These are phyloP conservation scores for Geosmithia morbida DNA, from an alignment of 2,329 filamentous ascomycete genomes.

Conservation along the genomic window DNA sequence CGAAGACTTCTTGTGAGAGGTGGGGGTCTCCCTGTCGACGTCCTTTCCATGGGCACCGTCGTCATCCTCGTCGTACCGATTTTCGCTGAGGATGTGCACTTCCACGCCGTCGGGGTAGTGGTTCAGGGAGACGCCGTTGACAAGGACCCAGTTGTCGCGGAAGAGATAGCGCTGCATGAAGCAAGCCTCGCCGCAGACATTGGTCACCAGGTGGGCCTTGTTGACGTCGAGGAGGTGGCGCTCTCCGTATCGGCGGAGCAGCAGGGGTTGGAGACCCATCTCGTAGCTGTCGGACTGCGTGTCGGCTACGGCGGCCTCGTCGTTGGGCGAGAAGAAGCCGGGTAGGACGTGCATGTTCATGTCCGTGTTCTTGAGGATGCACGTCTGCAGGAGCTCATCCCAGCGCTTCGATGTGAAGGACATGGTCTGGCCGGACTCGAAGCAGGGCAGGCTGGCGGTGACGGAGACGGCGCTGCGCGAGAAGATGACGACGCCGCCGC, in stretches of 20 bases:
- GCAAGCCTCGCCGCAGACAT: constrained; percentile 27
- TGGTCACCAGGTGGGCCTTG: constrained; percentile 24
- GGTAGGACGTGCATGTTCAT: constrained; percentile 25
- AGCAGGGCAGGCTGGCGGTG: constrained; percentile 22
- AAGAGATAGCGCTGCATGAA: constrained; percentile 32
- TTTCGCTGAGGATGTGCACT: constrained; percentile 1
- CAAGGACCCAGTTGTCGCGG: constrained; percentile 29
- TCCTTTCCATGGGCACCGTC: neutral
- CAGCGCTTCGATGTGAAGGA: constrained; percentile 16
- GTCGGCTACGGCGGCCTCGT: constrained; percentile 13
- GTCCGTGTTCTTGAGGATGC: constrained; percentile 18
- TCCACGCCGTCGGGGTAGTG: constrained; percentile 24
- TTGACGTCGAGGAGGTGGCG: constrained; percentile 23
- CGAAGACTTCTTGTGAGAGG: constrained; percentile 1
- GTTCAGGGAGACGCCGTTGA: constrained; percentile 29
- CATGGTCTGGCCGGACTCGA: constrained; percentile 8
- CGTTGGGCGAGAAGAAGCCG: constrained; percentile 23
- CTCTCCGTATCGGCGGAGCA: constrained; percentile 22
- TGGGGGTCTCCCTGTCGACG: neutral
- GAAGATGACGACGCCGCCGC: constrained; percentile 29
- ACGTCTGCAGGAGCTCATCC: constrained; percentile 26
- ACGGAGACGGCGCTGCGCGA: constrained; percentile 17
- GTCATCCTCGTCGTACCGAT: constrained; percentile 1
- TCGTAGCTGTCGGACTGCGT: constrained; percentile 17
- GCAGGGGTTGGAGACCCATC: constrained; percentile 22